Base-by-base conservation (phyloP, 2,329 filamentous ascomycete genomes). In the Aspergillaceae sp. region DNA sequence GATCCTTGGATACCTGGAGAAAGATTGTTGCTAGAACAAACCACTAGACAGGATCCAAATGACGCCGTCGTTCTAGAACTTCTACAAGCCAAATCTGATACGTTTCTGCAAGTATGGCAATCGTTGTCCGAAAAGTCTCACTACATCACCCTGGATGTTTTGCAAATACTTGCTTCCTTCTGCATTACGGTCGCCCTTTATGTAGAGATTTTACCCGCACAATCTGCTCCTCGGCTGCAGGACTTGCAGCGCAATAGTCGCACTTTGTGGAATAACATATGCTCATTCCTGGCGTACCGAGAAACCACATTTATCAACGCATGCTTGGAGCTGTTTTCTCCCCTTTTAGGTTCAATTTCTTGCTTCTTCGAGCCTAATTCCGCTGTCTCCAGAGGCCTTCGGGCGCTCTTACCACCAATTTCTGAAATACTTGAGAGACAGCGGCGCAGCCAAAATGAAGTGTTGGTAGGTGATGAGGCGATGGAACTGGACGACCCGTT, bases 101-200 rank as follows among this genome's bases (percentile, higher is more conserved):
- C 60, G 27, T 69, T 74, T 35, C 55, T 60, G 33, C 67, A 72
- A 47, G 58, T 62, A 7, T 77, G 74, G 73, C 61, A 62, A 42
- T 62, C 67, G 26, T 61, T 70, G 47, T 61, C 55, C 29, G 55
- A 64, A 11, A 71, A 65, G 38, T 60, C 65, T n/a, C 66, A 70
- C 43, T 67, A 67, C 53, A 63, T 78, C 10, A 75, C 70, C 27
- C 56, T 65, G 5, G 74, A 78, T 46, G 70, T 75, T 56, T 57
- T 77, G 50, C 73, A 74, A 34, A 67, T 74, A 29, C 46, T 76
- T n/a, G 62, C 64, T 4, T 74, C 70, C n/a, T 65, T 75, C 40
- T 75, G 72, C 55, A 63, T 75, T 19, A 62, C 72, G 26, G 62
- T 58, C 27, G 57, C 59, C 19, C 48, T 74, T 42, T 61, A 61